phyloP scores from a whole-genome alignment of 2,329 filamentous ascomycete species.

The Exophiala phaeomuriformis region DNA sequence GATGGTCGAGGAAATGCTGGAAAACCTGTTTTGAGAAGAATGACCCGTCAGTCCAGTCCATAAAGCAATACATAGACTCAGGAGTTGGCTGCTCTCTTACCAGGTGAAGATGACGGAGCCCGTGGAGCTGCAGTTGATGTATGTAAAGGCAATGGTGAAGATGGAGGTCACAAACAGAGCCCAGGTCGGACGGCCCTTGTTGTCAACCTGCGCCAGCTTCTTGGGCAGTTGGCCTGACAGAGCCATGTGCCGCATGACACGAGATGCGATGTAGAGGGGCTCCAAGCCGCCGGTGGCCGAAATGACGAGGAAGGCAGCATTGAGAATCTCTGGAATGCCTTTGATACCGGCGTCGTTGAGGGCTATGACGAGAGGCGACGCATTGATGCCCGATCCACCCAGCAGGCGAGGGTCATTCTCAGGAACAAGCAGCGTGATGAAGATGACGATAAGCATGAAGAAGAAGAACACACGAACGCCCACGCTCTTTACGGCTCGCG shows the following conservation, averaged over 20 bases:
- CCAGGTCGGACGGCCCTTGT: conserved; percentile 29
- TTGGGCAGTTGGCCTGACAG: conserved; percentile 28
- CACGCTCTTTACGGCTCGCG: conserved; percentile 30
- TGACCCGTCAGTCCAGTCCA: conserved; percentile 35
- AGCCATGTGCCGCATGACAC: conserved; percentile 31
- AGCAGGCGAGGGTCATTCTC: conserved; percentile 26
- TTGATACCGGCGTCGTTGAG: conserved; percentile 76
- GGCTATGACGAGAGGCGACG: conserved; percentile 88
- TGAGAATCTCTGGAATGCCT: conserved; percentile 79
- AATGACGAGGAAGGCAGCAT: conserved; percentile 73
- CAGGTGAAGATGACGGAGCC: conserved; percentile 55
- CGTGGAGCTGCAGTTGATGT: conserved; percentile 30
- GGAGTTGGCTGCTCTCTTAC: conserved; percentile 53
- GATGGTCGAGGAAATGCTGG: conserved; percentile 63
- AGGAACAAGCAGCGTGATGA: conserved; percentile 28
- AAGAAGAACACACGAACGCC: conserved; percentile 31
- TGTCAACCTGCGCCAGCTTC: conserved; percentile 29
- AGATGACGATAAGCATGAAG: conserved; percentile 30
- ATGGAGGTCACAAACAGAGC: conserved; percentile 29
- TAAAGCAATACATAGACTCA: conserved; percentile 47
- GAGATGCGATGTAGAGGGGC: conserved; percentile 26
- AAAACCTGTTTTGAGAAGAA: conserved; percentile 62
- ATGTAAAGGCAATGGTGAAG: conserved; percentile 28
- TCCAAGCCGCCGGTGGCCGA: conserved; percentile 43
- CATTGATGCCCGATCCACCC: conserved; percentile 33